Base-by-base conservation (phyloP, 2,329 filamentous ascomycete species). In the Fusarium sulawesiense region DNA sequence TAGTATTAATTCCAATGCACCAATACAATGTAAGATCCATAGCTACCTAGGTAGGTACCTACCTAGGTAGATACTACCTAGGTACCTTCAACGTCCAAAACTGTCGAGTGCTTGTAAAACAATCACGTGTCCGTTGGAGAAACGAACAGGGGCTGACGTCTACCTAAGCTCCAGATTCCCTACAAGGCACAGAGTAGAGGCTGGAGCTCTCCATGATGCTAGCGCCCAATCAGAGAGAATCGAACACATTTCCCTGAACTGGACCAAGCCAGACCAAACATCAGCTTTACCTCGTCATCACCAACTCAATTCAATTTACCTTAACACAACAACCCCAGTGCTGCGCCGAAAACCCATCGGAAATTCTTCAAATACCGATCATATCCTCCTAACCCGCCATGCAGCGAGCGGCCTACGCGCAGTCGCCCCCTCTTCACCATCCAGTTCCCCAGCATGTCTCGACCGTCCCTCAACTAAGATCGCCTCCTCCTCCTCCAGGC, bases 361-460 rank as follows among this genome's bases (percentile, higher is more conserved):
- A 5, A 23, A 50, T 23, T n/a, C 5, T 27, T 44, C 23, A 29
- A 49, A 32, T 21, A 44, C 42, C 40, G 34, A 56, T n/a, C 0
- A 48, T 48, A 30, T 54, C 44, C 50, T 40, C 18, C 58, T 16
- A 53, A 63, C 66, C 64, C 80, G 87, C 78, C 66, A 98, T 98
- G 95, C 95, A 98, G 83, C 92, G 94, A 80, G 87, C 91, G 78
- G 86, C 89, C 57, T 97, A 96, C 83, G 89, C 89, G 80, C 92
- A 94, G 78, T 97, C 94, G 78, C 95, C 94, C 79, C 94, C 95
- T 72, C 90, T 98, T 75, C 96, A 98, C 82, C 96, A 98, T 80
- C 96, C 96, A 62, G 94, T 98, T 63, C 96, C 96, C 68, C 96
- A 99, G 82, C 96, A 99, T 86, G 95, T 98, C 76, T 98, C 96